Evolutionary conservation across 2,329 filamentous ascomycete genomes (phyloP).

Genomic region (Neurospora sp.): DNA sequence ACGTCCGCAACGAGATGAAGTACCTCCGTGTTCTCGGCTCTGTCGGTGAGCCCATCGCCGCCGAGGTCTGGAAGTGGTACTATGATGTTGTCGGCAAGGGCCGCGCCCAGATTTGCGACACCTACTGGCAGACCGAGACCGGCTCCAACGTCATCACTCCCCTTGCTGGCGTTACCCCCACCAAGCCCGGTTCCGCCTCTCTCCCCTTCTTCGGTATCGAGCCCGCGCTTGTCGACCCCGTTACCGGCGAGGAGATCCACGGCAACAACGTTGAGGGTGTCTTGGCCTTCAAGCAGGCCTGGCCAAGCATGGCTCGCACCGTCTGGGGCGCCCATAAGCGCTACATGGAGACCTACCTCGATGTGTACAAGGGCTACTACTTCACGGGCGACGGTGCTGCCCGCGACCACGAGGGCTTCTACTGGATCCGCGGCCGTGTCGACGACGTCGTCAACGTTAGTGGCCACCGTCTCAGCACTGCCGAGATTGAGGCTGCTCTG

Average conservation of each 20-base stretch:
- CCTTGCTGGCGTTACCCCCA: conserved; percentile 84
- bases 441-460: conserved; percentile 98
- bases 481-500: conserved; percentile 94
- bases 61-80: conserved; percentile 99
- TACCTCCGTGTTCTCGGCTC: conserved; percentile 84
- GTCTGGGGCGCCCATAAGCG: conserved; percentile 97
- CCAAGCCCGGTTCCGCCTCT: conserved; percentile 92
- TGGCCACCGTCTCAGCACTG: conserved; percentile 90
- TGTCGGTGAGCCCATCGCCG: conserved; percentile 93
- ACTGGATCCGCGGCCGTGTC: conserved; percentile 98
- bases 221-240: conserved; percentile 92
- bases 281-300: conserved; percentile 91
- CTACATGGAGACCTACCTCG: conserved; percentile 97
- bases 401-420: conserved; percentile 95
- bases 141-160: conserved; percentile 94
- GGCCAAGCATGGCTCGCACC: conserved; percentile 97
- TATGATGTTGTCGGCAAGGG: conserved; percentile 90
- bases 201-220: conserved; percentile 98
- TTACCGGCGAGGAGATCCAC: conserved; percentile 84
- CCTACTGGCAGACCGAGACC: conserved; percentile 99
- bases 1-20: conserved; percentile 84
- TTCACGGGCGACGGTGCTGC: conserved; percentile 92
- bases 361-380: conserved; percentile 97
- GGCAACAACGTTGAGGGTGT: conserved; percentile 98
- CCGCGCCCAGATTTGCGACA: conserved; percentile 89